Evolutionary conservation across 2,329 filamentous ascomycete genomes (phyloP), one percentile per base, ranked within the genome.

Genomic region (Shiraia sp.): DNA sequence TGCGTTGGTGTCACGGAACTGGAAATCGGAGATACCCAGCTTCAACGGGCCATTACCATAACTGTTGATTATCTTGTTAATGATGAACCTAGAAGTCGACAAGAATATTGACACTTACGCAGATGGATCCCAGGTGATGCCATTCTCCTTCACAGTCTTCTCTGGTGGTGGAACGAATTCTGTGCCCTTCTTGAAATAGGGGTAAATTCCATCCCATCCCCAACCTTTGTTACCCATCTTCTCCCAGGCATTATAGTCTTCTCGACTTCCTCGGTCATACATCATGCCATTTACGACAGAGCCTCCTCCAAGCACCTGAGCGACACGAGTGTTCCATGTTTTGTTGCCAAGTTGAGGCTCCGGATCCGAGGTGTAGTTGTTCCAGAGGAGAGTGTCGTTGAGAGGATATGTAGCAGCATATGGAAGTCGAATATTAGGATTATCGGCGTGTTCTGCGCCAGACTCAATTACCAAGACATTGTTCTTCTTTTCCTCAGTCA

Each of bases 141-240:
- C 58, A 35, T 51, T 63, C 16, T 51, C 44, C 26, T 53, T 39
- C 7, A 45, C 49, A 26, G 51, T 40, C 29, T 50, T 45, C 2
- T 39, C 26, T 2, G 58, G 55, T 4, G 62, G 59, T 15, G 57
- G 47, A 24, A 54, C 48, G 39, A 63, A 62, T 9, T 51, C 59
- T 3, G 59, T 63, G n/a, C 53, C 52, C 44, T 64, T 59, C 34
- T 47, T 51, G 42, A 59, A 63, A 36, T 55, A 61, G 2, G 51
- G 49, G 16, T 66, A 37, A 32, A 78, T 51, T 10, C 69, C 69
- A 26, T 77, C 65, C 78, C 78, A 85, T 1, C 74, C 72, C 81
- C 82, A 85, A 1, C 79, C 81, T 1, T 63, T 46, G 53, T 83
- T 85, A 1, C 81, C 81, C n/a, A 85, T 63, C 28, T 70, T 65